Evolutionary conservation across 164 flowering plant genomes (phyloP).

Genomic region (Echeveria elegans): DNA sequence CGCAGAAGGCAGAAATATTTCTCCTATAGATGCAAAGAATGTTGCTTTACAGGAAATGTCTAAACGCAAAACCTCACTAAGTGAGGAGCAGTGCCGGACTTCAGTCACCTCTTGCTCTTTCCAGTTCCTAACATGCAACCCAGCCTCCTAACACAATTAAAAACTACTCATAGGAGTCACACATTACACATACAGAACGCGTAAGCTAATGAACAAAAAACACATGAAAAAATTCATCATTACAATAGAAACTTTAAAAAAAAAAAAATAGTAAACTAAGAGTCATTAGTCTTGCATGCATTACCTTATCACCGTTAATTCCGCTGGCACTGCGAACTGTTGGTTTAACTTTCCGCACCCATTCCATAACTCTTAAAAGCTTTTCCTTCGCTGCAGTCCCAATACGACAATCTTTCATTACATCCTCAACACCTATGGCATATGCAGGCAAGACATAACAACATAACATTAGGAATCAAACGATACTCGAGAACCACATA

Average conservation of each 20-base stretch:
- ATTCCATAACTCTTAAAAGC: conserved; percentile 48
- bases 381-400: conserved; percentile 49
- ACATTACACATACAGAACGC: not conserved
- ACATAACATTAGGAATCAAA: not conserved
- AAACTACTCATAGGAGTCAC: not conserved
- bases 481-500: not conserved
- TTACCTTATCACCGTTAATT: conserved; percentile 21
- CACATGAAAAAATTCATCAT: not conserved
- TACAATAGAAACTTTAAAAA: not conserved
- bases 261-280: not conserved
- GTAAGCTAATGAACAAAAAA: not conserved
- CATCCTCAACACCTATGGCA: conserved; percentile 34
- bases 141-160: conserved; percentile 10
- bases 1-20: conserved; percentile 45
- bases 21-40: conserved; percentile 53
- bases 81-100: conserved; percentile 26
- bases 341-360: conserved; percentile 36
- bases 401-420: conserved; percentile 25
- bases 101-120: conserved; percentile 33
- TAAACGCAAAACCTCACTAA: conserved; percentile 32
- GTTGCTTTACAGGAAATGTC: conserved; percentile 32
- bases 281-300: too few species aligned
- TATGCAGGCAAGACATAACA: not conserved
- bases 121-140: conserved; percentile 44
- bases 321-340: conserved; percentile 15